These are phyloP conservation scores for Scalesia atractyloides DNA, from an alignment of 129 eudicot species.

Conservation along the genomic window DNA sequence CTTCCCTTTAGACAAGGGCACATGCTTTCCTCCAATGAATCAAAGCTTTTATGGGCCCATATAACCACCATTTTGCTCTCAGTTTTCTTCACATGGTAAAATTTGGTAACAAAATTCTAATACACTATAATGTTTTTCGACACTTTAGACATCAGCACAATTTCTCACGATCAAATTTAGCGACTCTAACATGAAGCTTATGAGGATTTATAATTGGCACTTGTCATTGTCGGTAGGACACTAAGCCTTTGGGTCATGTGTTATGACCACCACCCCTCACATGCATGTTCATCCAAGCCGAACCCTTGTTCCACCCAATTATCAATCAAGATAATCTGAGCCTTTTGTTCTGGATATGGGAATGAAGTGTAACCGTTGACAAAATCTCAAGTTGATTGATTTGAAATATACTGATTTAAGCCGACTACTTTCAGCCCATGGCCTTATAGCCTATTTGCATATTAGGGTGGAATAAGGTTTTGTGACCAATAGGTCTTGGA, in stretches of 20 bases:
- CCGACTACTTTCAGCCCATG: background rate
- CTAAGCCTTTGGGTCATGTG: slow-evolving; percentile 15
- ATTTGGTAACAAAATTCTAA: slow-evolving; percentile 3
- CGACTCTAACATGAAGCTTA: slow-evolving; percentile 23
- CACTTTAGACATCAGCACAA: slow-evolving; percentile 25
- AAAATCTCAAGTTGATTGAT: background rate
- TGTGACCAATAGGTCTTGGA: too few relatives aligned
- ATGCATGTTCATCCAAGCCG: slow-evolving; percentile 9
- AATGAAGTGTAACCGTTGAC: slow-evolving; percentile 4
- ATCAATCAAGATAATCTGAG: background rate
- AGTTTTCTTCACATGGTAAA: slow-evolving; percentile 16
- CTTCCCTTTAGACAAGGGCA: slow-evolving; percentile 45
- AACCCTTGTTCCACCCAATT: background rate
- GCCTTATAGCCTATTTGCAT: too few relatives aligned
- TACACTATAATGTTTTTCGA: slow-evolving; percentile 17
- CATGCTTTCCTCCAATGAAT: slow-evolving; percentile 51
- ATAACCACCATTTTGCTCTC: slow-evolving; percentile 28
- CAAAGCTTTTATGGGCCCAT: slow-evolving; percentile 43
- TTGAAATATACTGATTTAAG: background rate
- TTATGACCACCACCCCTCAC: slow-evolving; percentile 31
- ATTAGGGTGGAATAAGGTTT: too few relatives aligned
- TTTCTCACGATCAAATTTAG: background rate
- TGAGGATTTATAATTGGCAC: slow-evolving; percentile 20
- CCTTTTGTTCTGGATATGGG: background rate
- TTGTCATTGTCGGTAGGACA: slow-evolving; percentile 14